A percentile compares a stretch with the other conserved stretches of the same genome.
Evolutionary conservation across 139 green algal species (phyloP).

Genomic region (Haematococcus lacustris): DNA sequence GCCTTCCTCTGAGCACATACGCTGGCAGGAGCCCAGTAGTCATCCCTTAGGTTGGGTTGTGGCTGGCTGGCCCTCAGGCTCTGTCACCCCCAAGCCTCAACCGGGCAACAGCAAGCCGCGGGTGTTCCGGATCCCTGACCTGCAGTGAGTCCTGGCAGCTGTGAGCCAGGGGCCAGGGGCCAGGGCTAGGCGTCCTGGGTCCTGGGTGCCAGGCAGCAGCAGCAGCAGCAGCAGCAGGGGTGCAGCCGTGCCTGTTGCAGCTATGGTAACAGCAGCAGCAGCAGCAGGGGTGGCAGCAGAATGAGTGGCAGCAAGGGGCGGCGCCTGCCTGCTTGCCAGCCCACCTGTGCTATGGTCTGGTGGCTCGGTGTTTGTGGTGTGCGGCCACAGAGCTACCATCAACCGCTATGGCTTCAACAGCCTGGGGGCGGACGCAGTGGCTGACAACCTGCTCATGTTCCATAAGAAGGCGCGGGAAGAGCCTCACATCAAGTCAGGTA

Average conservation of each 20-base stretch:
- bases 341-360: too few species aligned
- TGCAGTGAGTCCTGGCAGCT: slow-evolving; percentile 38
- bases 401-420: slow-evolving; percentile 99
- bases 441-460: slow-evolving; percentile 53
- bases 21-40: too few species aligned
- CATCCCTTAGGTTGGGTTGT: background rate
- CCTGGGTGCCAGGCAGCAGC: too few species aligned
- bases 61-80: slow-evolving; percentile 14
- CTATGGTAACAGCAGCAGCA: too few species aligned
- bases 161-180: background rate
- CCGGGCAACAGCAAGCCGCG: slow-evolving; percentile 88
- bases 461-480: slow-evolving; percentile 12
- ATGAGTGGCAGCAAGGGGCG: too few species aligned
- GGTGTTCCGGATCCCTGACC: slow-evolving; percentile 79
- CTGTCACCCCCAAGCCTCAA: slow-evolving; percentile 87
- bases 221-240: slow-evolving; percentile 4
- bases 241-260: too few species aligned
- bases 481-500: slow-evolving; percentile 30
- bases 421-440: slow-evolving; percentile 71
- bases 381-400: slow-evolving; percentile 85
- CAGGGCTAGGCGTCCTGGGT: too few species aligned
- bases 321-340: too few species aligned
- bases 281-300: too few species aligned
- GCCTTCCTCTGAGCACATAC: background rate
- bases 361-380: too few species aligned